Base-by-base conservation (phyloP, 441 rosid species). In the Geranium incanum region DNA sequence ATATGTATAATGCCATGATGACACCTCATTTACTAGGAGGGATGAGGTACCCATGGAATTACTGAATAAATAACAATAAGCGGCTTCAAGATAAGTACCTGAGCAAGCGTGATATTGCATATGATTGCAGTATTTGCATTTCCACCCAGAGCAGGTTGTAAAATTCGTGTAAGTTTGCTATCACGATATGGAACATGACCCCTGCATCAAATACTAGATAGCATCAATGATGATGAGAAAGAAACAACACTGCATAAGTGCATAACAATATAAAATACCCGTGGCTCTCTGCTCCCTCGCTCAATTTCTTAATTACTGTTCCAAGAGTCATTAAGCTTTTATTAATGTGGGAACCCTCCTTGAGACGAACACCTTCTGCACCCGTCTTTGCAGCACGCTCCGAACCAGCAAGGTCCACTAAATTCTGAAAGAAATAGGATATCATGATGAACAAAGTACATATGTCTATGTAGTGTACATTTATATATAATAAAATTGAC, bases 351-450 rank as follows among this genome's bases (percentile, higher is more conserved):
- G 97, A 90, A 45, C 99, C 99, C 84, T 95, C 99, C 79, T 89
- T 95, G 48, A 95, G 86, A 52, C 99, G 88, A 74, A 92, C 94
- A 78, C 99, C 99, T 80, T 92, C 99, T 37, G 99, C 99, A 52
- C 99, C 99, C 23, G 99, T 95, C 86, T 95, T 95, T 71, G 97
- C 91, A 50, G 97, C 97, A 68, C 99, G 90, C 78, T 95, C 99
- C 70, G 99, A 95, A 76, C 99, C 99, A 78, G 99, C 99, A 74
- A 95, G 89, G 78, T 95, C 99, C 68, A 95, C 99, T 84, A 95
- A 83, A 79, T 95, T 95, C 99, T 95, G 77, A 36, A 45, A 33
- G 41, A 66, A 52, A 39, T 64, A 36, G 57, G 60, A 64, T 67
- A 52, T 13, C 28, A 52, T 19, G 68, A 21, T 21, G 11, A 37